phyloP scores from a whole-genome alignment of 352 stramenopile species.

The Globisporangium nodosum region DNA sequence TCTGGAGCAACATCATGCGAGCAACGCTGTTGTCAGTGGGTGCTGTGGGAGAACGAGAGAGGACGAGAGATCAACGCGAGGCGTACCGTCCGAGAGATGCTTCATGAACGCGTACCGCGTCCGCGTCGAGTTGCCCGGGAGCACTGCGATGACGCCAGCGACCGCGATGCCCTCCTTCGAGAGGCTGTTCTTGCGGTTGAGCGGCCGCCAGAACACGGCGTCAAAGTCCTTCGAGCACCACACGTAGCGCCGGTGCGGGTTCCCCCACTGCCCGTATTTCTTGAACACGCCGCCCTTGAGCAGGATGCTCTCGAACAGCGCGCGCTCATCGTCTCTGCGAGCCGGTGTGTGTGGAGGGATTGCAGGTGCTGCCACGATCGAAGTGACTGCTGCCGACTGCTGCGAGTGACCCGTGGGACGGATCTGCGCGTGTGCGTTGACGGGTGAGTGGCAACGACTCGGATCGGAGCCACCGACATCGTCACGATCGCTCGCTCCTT shows the following conservation, averaged over 20 bases:
- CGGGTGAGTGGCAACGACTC: not conserved
- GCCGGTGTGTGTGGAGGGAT: not conserved
- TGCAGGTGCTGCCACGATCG: not conserved
- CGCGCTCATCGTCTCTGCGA: slow-evolving; percentile 28
- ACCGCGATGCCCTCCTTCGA: slow-evolving; percentile 51
- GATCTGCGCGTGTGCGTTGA: slow-evolving; percentile 1
- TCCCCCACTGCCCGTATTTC: slow-evolving; percentile 72
- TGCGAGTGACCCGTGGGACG: not conserved
- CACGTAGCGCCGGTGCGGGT: slow-evolving; percentile 65
- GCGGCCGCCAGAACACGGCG: slow-evolving; percentile 53
- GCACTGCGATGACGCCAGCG: slow-evolving; percentile 35
- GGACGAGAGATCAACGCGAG: not conserved
- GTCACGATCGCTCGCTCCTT: not conserved
- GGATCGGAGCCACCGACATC: not conserved
- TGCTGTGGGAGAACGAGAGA: not conserved
- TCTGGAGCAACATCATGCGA: slow-evolving; percentile 23
- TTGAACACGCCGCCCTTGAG: slow-evolving; percentile 69
- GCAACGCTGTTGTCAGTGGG: not conserved
- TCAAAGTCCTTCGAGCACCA: slow-evolving; percentile 70
- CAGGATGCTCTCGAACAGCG: slow-evolving; percentile 50
- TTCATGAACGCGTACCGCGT: slow-evolving; percentile 78
- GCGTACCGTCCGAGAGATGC: slow-evolving; percentile 55
- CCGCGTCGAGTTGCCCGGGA: slow-evolving; percentile 49
- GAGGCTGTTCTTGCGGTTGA: slow-evolving; percentile 62
- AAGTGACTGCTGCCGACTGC: not conserved